Base-by-base conservation (phyloP, 1,139 yeast species). In the Scheffersomyces stambukii region DNA sequence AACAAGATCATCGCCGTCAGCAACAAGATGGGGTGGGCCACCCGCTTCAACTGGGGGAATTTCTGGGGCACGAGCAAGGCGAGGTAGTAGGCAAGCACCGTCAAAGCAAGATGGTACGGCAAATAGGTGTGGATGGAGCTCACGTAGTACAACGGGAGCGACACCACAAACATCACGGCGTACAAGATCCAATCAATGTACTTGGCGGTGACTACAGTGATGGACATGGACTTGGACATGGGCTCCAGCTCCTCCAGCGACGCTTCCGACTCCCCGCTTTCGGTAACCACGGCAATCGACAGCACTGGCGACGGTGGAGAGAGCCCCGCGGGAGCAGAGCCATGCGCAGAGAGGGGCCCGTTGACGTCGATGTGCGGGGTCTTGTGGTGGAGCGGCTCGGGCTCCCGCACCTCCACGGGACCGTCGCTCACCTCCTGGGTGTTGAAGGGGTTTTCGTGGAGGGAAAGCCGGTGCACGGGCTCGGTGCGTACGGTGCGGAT, bases 1-100 rank as follows among this genome's bases (percentile, higher is more conserved):
- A 83, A 60, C 41, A 82, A 61, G n/a, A 80, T 71, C 13, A 71
- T 43, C 2, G 71, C 77, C 3, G 86, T 81, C 38, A 80, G 74
- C 15, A 81, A 60, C 30, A 83, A 57, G 21, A 83, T 81, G 0
- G 94, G 94, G 46, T 83, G 93, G 16, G 83, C 60, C 59, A 70
- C 48, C 54, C 66, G 52, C 63, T 69, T 59, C 44, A 70, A 38
- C 42, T 63, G 23, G 52, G 75, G 50, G 74, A 74, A 64, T 30
- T 48, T 54, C 31, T 57, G 51, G 9, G 79, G 77, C 4, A 78
- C 53, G 17, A 69, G 49, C 33, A 77, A 52, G 6, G 81, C 80
- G 4, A 53, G 33, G 32, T 70, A 71, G 45, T 77, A 77, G 21
- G 79, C 55, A 12, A 82, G 43, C 13, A 81, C 66, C 11, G 82